These are phyloP conservation scores for Coelastrella sp. DNA, from an alignment of 139 green algal genomes.

Conservation along the genomic window DNA sequence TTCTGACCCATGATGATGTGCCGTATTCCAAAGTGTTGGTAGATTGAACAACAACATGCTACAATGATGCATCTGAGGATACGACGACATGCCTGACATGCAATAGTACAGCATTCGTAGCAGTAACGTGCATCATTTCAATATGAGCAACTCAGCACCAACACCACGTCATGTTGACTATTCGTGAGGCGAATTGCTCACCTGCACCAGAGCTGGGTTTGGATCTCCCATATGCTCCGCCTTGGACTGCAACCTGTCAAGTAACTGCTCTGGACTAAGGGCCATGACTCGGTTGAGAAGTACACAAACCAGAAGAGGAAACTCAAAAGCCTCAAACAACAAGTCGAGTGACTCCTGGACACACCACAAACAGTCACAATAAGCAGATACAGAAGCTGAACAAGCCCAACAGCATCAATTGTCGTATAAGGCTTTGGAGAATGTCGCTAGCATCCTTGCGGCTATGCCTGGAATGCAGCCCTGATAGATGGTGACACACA, in stretches of 20 bases:
- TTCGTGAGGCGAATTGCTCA: not conserved
- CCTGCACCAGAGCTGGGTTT: slow-evolving; percentile 49
- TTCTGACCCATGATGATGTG: too few species aligned
- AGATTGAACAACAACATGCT: too few species aligned
- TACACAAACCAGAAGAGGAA: slow-evolving; percentile 38
- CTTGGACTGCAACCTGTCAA: slow-evolving; percentile 30
- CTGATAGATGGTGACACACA: too few species aligned
- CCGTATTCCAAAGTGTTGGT: too few species aligned
- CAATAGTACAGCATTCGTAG: too few species aligned
- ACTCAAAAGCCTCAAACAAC: slow-evolving; percentile 2
- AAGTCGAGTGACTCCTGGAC: slow-evolving; percentile 26
- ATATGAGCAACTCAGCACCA: not conserved
- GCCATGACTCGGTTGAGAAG: slow-evolving; percentile 27
- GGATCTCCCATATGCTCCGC: slow-evolving; percentile 37
- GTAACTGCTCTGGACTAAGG: slow-evolving; percentile 18
- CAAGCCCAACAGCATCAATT: not conserved
- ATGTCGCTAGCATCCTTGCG: not conserved
- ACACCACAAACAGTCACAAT: not conserved
- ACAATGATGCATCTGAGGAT: too few species aligned
- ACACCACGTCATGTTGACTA: not conserved
- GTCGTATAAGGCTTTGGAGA: too few species aligned
- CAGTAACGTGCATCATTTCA: not conserved
- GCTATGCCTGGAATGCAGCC: not conserved
- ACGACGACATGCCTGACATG: too few species aligned
- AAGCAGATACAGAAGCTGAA: slow-evolving; percentile 2